Base-by-base conservation (phyloP, 148 eudicot genomes). In the Silene uniflora region DNA sequence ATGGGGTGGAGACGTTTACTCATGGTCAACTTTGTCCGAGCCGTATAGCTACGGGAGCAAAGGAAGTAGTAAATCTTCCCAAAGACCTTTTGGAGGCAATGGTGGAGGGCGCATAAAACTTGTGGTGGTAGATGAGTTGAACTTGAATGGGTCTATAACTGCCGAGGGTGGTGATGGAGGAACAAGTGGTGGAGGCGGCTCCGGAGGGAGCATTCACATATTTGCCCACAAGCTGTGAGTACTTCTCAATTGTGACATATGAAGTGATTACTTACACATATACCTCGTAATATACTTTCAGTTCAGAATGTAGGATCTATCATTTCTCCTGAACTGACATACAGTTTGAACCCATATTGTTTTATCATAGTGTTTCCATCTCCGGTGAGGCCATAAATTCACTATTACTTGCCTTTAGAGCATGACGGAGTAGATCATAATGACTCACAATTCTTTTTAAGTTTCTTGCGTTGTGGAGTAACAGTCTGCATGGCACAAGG, bases 131-230 rank as follows among this genome's bases (percentile, higher is more conserved):
- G 91, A 88, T 23, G 79, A 82, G 16, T 63, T 91, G 23, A 77
- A 81, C 82, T 62, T 91, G 74, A 86, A 91, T 84, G 97, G 97
- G 80, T 86, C 91, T 78, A 75, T 91, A 58, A 73, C 81, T 74
- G 93, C 91, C 5, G 90, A 86, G 77, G 97, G 97, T 75, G 97
- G 97, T 52, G 89, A 88, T 83, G 97, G 97, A 80, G 97, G 93
- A 82, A 55, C 62, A 25, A 71, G 60, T 24, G 93, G 89, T 1
- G 97, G 97, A 73, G 97, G 97, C 16, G 97, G 97, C 77, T 91
- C 93, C 73, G 97, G 97, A 77, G 97, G 97, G 83, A 91, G 97
- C 87, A 86, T 91, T 77, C 74, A 84, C 77, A 66, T 91, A 67
- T 71, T 65, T 77, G 85, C 97, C 73, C 71, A 80, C 74, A 91